Evolutionary conservation across 2,329 filamentous ascomycete genomes (phyloP).

Genomic region (Fusarium ambrosium): DNA sequence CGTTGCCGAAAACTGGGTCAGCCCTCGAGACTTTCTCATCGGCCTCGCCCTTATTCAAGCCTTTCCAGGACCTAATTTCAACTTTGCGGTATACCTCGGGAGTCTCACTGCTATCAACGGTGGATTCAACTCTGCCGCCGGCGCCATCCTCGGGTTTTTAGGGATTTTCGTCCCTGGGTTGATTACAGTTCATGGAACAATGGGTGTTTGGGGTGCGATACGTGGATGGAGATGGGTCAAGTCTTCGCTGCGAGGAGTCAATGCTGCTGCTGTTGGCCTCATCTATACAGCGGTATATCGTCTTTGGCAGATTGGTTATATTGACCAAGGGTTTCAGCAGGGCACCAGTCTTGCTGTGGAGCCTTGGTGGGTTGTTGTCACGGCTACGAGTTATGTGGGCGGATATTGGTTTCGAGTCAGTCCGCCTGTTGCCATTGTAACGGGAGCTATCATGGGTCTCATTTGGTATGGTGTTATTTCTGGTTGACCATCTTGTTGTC

Average conservation of each 20-base stretch:
- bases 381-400: constrained; percentile 62
- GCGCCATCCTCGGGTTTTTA: constrained; percentile 65
- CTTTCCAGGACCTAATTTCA: constrained; percentile 67
- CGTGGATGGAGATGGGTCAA: constrained; percentile 61
- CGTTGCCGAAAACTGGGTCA: constrained; percentile 78
- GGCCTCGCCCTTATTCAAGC: constrained; percentile 79
- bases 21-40: constrained; percentile 77
- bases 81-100: constrained; percentile 71
- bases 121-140: constrained; percentile 55
- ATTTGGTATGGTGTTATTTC: constrained; percentile 48
- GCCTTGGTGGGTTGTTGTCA: constrained; percentile 75
- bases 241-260: constrained; percentile 66
- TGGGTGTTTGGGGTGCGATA: constrained; percentile 68
- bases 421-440: constrained; percentile 51
- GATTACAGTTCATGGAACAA: constrained; percentile 62
- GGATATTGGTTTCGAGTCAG: constrained; percentile 50
- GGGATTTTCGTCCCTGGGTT: constrained; percentile 68
- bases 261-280: constrained; percentile 71
- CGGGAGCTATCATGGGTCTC: constrained; percentile 53
- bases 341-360: constrained; percentile 69
- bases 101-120: constrained; percentile 59
- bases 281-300: constrained; percentile 75
- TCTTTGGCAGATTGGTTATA: constrained; percentile 72
- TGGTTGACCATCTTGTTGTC: not conserved
- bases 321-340: constrained; percentile 61